Base-by-base conservation (phyloP, 306 rosid species). In the Cucurbita ficifolia region DNA sequence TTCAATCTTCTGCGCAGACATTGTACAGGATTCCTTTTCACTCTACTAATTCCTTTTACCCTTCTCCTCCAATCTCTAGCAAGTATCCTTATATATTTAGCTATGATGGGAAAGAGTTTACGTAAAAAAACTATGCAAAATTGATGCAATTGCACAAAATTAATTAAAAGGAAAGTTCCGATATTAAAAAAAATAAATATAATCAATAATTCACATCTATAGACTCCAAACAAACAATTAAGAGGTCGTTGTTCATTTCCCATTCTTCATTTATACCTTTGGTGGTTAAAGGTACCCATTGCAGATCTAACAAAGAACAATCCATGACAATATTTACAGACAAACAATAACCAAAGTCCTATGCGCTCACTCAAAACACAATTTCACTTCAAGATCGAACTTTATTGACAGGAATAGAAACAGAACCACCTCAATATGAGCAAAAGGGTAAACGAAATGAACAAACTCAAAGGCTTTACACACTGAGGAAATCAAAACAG, bases 1-100 rank as follows among this genome's bases (percentile, higher is more conserved):
- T 87, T 93, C 96, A 72, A 90, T 86, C 91, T 88, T 90, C 63
- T 86, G 96, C 3, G 88, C 77, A 78, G 90, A 90, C 98, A 92
- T 92, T 11, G 49, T 77, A 17, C 33, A 76, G 49, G 45, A 67
- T 72, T 24, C 51, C 22, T 62, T 63, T 57, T 18, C 63, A 51
- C 58, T 46, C 4, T 3, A 19, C 16, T 16, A 40, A 65, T 24
- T 71, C 61, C 72, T 53, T 33, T 33, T 6, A 40, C 22, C 39
- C 62, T 40, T 19, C 58, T 6, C 50, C 79, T 65, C 62, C 59
- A 57, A 59, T 39, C 77, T 75, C 51, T 61, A 39, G 59, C 43
- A 39, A 48, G 39, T 8, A 57, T 35, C 60, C 46, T 75, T 33
- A 45, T 52, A 58, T 60, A 19, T 3, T n/a, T 40, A 46, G 63